phyloP scores from a whole-genome alignment of 225 moss, liverwort and hornwort genomes.

The Sphagnum contortum region DNA sequence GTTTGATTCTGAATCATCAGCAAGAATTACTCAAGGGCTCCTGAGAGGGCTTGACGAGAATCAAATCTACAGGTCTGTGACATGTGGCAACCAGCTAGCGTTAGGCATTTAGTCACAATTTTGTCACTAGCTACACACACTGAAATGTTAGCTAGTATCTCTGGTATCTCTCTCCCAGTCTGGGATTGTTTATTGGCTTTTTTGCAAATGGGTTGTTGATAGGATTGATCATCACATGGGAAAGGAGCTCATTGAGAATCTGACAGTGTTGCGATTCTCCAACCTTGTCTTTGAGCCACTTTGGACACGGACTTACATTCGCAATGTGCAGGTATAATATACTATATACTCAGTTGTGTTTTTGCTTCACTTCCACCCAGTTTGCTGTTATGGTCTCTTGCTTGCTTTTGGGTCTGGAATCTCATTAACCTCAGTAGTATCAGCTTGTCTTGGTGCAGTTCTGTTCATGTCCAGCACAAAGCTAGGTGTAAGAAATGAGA shows the following conservation, averaged over 20 bases:
- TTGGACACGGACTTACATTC: constrained; percentile 82
- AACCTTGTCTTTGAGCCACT: constrained; percentile 90
- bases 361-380: neutral
- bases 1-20: constrained; percentile 56
- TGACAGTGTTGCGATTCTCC: constrained; percentile 87
- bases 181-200: no score
- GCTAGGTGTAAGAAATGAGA: no score
- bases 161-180: no score
- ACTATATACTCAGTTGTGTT: neutral
- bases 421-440: no score
- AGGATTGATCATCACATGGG: constrained; percentile 94
- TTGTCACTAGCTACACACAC: no score
- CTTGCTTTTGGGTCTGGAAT: no score
- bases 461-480: no score
- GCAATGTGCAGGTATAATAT: constrained; percentile 67
- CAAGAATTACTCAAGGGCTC: constrained; percentile 50
- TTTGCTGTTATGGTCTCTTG: neutral
- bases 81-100: no score
- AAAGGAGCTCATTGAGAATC: constrained; percentile 88
- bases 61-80: constrained; percentile 66
- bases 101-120: no score
- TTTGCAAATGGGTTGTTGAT: constrained; percentile 1
- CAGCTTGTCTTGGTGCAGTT: no score
- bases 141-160: no score
- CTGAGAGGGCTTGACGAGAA: constrained; percentile 58